phyloP scores from a whole-genome alignment of 495 filamentous ascomycete species.

The Penicillium atrosanguineum region DNA sequence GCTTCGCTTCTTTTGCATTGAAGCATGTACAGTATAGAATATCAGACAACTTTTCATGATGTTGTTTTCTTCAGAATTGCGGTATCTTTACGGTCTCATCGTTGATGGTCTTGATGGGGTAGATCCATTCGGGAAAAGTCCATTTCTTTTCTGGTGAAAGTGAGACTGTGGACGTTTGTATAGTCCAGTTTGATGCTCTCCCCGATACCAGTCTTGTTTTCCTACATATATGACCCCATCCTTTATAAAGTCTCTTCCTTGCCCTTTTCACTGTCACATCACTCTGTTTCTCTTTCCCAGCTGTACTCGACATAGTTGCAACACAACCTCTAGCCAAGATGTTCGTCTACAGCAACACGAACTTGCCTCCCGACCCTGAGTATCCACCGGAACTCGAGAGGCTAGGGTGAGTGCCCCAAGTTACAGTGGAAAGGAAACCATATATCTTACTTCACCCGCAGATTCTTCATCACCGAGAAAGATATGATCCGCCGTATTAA shows the following conservation, averaged over 20 bases:
- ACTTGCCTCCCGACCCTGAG: constrained; percentile 67
- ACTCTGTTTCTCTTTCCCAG: background rate
- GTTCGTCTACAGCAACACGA: constrained; percentile 63
- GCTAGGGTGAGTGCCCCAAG: constrained; percentile 58
- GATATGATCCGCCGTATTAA: constrained; percentile 69
- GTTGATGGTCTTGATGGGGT: background rate
- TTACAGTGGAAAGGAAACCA: background rate
- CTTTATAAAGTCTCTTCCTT: background rate
- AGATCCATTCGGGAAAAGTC: background rate
- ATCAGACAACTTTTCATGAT: constrained; percentile 5
- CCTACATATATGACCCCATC: background rate
- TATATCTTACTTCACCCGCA: constrained; percentile 20
- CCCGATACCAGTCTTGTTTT: background rate
- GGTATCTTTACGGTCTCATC: background rate
- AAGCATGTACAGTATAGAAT: constrained; percentile 37
- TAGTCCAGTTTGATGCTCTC: background rate
- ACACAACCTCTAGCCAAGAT: constrained; percentile 39
- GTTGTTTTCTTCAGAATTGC: background rate
- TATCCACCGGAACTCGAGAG: constrained; percentile 61
- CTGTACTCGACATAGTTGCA: background rate
- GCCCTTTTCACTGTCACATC: background rate
- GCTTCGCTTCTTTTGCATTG: constrained; percentile 20
- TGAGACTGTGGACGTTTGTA: background rate
- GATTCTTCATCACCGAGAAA: constrained; percentile 67
- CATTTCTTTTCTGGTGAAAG: background rate